Conservation (phyloP, 2,329 filamentous ascomycete species). For the Penicillium sp. region DNA sequence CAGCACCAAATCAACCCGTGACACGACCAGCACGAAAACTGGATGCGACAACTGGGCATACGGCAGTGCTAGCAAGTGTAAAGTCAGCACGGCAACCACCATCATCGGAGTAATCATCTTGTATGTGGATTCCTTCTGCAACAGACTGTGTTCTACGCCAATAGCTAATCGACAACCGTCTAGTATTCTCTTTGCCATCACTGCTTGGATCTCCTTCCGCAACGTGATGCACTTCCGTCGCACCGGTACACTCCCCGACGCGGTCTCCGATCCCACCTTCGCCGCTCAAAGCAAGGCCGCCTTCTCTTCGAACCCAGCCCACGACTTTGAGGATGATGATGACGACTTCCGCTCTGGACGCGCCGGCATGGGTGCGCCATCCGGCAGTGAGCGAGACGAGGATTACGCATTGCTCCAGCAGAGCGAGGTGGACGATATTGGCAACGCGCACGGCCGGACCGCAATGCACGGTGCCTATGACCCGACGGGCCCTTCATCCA, state of each 20-base stretch:
- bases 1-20: conserved; percentile 35
- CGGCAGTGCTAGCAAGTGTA: conserved; percentile 58
- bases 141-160: not conserved
- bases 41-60: conserved; percentile 49
- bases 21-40: conserved; percentile 33
- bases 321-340: conserved; percentile 50
- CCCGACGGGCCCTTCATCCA: conserved; percentile 36
- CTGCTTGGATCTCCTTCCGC: conserved; percentile 56
- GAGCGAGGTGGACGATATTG: conserved; percentile 48
- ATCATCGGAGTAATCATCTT: conserved; percentile 61
- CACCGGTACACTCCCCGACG: conserved; percentile 56
- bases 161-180: conserved; percentile 6
- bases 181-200: conserved; percentile 58
- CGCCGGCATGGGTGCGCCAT: conserved; percentile 43
- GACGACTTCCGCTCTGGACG: conserved; percentile 48
- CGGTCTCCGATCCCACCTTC: conserved; percentile 49
- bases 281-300: conserved; percentile 52
- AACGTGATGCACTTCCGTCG: conserved; percentile 59
- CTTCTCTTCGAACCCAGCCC: conserved; percentile 50
- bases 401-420: conserved; percentile 57
- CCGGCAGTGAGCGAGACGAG: conserved; percentile 47
- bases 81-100: conserved; percentile 57
- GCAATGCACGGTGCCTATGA: conserved; percentile 44
- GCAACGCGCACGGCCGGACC: conserved; percentile 36
- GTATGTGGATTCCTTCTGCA: conserved; percentile 41